Conservation (phyloP, 306 rosid species). For the Gastrolobium bilobum region DNA sequence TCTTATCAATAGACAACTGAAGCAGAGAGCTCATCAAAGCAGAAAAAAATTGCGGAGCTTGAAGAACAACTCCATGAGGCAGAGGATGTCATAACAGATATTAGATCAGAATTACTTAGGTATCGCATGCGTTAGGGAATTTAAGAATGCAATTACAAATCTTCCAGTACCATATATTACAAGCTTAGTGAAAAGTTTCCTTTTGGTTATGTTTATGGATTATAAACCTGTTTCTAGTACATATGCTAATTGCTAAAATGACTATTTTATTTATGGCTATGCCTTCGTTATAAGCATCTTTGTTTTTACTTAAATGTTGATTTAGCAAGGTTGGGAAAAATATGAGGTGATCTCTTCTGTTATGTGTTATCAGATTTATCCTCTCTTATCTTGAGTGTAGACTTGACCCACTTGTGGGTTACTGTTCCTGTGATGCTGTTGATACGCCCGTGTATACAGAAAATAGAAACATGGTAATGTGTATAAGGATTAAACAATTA, state of each 20-base stretch:
- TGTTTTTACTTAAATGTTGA: too few relatives aligned
- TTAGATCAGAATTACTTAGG: conserved; percentile 44
- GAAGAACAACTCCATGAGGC: conserved; percentile 55
- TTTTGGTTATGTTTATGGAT: not conserved
- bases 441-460: too few relatives aligned
- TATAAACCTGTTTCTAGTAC: not conserved
- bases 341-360: too few relatives aligned
- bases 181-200: not conserved
- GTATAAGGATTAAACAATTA: too few relatives aligned
- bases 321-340: too few relatives aligned
- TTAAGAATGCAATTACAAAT: not conserved
- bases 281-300: not conserved
- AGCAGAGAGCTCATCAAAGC: conserved; percentile 22
- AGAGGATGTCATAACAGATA: conserved; percentile 56
- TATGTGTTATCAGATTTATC: too few relatives aligned
- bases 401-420: too few relatives aligned
- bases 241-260: not conserved
- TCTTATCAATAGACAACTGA: conserved; percentile 36
- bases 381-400: too few relatives aligned
- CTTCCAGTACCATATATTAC: not conserved
- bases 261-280: not conserved
- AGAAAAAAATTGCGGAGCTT: conserved; percentile 42
- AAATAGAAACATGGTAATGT: too few relatives aligned
- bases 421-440: too few relatives aligned
- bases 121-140: conserved; percentile 31